These are phyloP conservation scores for Beauveria sp. DNA, from an alignment of 2,329 filamentous ascomycete species.

Conservation along the genomic window DNA sequence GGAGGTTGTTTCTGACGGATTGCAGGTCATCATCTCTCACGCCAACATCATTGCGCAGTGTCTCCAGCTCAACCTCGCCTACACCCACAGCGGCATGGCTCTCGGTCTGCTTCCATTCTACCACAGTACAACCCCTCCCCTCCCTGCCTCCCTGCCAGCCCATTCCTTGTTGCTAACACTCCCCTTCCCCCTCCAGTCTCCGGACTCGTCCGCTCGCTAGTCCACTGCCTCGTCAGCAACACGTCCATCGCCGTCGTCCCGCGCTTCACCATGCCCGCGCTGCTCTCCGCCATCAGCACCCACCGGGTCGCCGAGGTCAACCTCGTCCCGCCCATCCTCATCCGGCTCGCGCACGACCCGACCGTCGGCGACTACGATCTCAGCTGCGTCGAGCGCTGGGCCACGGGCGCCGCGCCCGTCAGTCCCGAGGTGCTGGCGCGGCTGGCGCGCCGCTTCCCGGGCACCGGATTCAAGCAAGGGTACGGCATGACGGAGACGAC, in stretches of 20 bases:
- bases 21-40: conserved; percentile 17
- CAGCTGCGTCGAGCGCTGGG: conserved; percentile 10
- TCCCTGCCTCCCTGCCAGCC: no score
- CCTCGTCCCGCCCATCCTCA: conserved; percentile 19
- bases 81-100: conserved; percentile 7
- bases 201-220: not conserved
- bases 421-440: conserved; percentile 9
- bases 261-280: conserved; percentile 16
- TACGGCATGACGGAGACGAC: conserved; percentile 88
- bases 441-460: conserved; percentile 13
- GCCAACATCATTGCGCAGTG: conserved; percentile 17
- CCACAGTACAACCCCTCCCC: conserved; percentile 16
- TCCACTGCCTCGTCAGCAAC: conserved; percentile 14
- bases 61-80: conserved; percentile 13
- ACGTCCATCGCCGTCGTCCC: conserved; percentile 18
- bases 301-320: conserved; percentile 18
- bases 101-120: conserved; percentile 20
- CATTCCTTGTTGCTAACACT: not conserved
- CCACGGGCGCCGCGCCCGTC: conserved; percentile 15
- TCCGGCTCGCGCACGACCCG: conserved; percentile 17
- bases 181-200: not conserved
- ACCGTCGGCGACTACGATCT: conserved; percentile 15
- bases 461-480: conserved; percentile 27
- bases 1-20: not conserved
- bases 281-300: conserved; percentile 16